These are phyloP conservation scores for Agroathelia rolfsii DNA, from an alignment of 1,284 basidiomycete genomes.

Conservation along the genomic window DNA sequence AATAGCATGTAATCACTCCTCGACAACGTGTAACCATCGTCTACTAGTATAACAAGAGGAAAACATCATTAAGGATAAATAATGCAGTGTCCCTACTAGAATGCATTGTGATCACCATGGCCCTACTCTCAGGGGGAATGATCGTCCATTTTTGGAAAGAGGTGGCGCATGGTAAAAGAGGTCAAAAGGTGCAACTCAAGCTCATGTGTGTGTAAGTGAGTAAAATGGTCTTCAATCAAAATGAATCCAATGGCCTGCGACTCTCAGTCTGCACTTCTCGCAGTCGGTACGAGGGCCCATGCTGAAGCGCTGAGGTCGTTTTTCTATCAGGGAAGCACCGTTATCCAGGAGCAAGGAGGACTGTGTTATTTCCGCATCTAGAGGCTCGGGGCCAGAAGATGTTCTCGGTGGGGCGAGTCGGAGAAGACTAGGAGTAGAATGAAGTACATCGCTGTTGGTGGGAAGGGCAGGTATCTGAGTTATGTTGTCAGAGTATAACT, in stretches of 20 bases:
- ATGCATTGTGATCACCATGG: too few species aligned
- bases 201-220: too few species aligned
- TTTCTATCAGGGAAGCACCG: not conserved
- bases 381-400: not conserved
- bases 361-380: not conserved
- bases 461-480: conserved; percentile 14
- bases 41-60: too few species aligned
- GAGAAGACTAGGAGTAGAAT: conserved; percentile 2
- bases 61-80: too few species aligned
- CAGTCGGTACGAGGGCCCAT: conserved; percentile 70
- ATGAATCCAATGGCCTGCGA: conserved; percentile 66
- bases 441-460: conserved; percentile 20
- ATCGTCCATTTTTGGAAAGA: too few species aligned
- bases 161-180: too few species aligned
- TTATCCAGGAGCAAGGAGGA: not conserved
- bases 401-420: conserved; percentile 1
- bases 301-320: conserved; percentile 34
- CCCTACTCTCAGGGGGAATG: too few species aligned
- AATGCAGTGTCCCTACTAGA: too few species aligned
- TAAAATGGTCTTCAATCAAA: conserved; percentile 34
- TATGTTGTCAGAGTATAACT: too few species aligned
- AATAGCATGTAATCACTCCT: too few species aligned
- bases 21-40: too few species aligned
- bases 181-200: too few species aligned
- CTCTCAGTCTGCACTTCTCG: conserved; percentile 54